Conservation (phyloP, 768 basidiomycete genomes). For the Tricholoma sp. region DNA sequence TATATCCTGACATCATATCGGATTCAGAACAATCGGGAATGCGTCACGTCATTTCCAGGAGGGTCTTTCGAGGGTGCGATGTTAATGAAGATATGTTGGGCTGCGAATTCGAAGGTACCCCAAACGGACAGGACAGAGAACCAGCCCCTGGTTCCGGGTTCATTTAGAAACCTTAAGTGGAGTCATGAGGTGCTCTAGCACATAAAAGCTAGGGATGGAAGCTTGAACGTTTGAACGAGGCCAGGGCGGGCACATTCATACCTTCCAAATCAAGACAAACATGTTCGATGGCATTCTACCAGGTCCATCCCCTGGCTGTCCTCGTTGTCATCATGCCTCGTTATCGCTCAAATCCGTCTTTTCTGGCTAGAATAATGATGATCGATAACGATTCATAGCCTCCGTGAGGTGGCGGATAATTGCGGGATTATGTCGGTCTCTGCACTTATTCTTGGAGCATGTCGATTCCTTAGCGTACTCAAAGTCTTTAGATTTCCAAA, state of each 20-base stretch:
- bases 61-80: not conserved
- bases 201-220: not conserved
- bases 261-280: not conserved
- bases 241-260: not conserved
- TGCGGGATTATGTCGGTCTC: not conserved
- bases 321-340: constrained; percentile 26
- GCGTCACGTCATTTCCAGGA: not conserved
- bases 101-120: not conserved
- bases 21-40: not conserved
- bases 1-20: not conserved
- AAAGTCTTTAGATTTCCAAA: not conserved
- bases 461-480: not conserved
- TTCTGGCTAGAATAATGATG: not conserved
- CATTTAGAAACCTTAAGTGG: not conserved
- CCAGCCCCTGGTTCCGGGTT: not conserved
- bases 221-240: not conserved
- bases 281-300: constrained; percentile 36
- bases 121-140: not conserved
- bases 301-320: constrained; percentile 13
- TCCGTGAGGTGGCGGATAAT: not conserved
- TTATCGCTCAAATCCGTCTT: not conserved
- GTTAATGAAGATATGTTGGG: not conserved
- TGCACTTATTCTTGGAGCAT: not conserved
- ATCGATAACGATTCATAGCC: not conserved
- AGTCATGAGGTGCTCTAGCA: not conserved